A percentile compares a stretch with the other conserved stretches of the same genome.
phyloP scores from a whole-genome alignment of 169 alveolate genomes.

The Eimeria necatrix region DNA sequence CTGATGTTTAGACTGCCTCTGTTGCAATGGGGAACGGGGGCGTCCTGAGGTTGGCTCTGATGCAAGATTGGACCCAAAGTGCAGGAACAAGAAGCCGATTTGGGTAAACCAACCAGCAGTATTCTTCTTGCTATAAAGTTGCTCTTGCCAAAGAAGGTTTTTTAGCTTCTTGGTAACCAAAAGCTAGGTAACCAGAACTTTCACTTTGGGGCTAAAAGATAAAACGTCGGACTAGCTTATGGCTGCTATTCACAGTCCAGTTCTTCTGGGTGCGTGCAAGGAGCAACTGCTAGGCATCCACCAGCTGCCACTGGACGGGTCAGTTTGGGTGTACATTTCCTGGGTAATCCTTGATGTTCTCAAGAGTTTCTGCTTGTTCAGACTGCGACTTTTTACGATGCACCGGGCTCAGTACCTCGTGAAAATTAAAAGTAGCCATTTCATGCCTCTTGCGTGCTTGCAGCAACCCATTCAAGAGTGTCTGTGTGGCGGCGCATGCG shows the following conservation, averaged over 20 bases:
- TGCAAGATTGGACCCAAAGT: slow-evolving; percentile 45
- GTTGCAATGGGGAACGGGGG: slow-evolving; percentile 61
- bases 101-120: neutral
- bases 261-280: slow-evolving; percentile 57
- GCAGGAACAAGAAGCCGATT: neutral
- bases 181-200: neutral
- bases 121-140: neutral
- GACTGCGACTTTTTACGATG: neutral
- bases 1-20: slow-evolving; percentile 81
- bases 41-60: slow-evolving; percentile 38
- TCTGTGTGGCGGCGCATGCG: slow-evolving; percentile 50
- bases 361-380: neutral
- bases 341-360: neutral
- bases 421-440: neutral
- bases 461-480: slow-evolving; percentile 50
- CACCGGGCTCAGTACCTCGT: neutral
- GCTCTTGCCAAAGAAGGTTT: neutral
- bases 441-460: neutral
- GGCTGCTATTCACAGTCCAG: slow-evolving; percentile 9
- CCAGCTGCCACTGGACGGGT: slow-evolving; percentile 64
- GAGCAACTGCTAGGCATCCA: slow-evolving; percentile 42
- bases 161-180: neutral
- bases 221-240: too few species aligned
- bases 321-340: neutral
- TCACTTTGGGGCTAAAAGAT: neutral